Evolutionary conservation across 1,284 basidiomycete genomes (phyloP), one percentile per base, ranked within the genome.

Genomic region (Ganoderma meredithae): DNA sequence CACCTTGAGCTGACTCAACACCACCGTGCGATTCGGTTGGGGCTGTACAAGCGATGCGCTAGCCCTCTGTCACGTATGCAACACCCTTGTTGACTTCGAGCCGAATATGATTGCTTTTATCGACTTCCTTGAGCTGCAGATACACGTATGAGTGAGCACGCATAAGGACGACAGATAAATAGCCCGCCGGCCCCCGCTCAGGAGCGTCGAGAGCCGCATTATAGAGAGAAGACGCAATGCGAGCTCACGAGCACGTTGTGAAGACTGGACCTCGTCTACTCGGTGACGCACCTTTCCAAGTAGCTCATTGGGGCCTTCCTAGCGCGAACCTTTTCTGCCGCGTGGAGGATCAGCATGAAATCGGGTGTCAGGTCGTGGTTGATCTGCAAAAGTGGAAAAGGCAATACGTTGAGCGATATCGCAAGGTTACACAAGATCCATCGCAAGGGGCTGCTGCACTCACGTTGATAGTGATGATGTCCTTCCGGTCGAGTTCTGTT

Each of bases 401-500:
- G 31, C 66, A 49, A 47, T 3, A 19, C n/a, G 2, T 3, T 49
- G n/a, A 69, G 59, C 66, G 33, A 60, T 36, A 33, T 43, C 52
- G 33, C 53, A 2, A 39, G 36, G 36, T 39, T 39, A 39, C 5
- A 6, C 36, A 63, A 64, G 64, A n/a, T 43, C 19, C 10, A 40
- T 31, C 25, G 67, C 63, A 31, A 1, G 3, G 60, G 68, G 62
- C 39, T 44, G 43, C 62, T 13, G 27, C 12, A 79, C 88, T 74
- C 72, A 93, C 92, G 76, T 95, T 94, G 69, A 95, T 93, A 7
- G 90, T 82, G 64, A 95, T 89, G 67, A 95, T 89, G 78, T 95
- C 90, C 33, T 82, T 77, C 47, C 84, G 81, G 77, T n/a, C n/a
- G n/a, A n/a, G n/a, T 91, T 88, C 89, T 90, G 55, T 9, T 4